These are phyloP conservation scores for Pythium rhizo-oryzae DNA, from an alignment of 352 stramenopile genomes.

Conservation along the genomic window DNA sequence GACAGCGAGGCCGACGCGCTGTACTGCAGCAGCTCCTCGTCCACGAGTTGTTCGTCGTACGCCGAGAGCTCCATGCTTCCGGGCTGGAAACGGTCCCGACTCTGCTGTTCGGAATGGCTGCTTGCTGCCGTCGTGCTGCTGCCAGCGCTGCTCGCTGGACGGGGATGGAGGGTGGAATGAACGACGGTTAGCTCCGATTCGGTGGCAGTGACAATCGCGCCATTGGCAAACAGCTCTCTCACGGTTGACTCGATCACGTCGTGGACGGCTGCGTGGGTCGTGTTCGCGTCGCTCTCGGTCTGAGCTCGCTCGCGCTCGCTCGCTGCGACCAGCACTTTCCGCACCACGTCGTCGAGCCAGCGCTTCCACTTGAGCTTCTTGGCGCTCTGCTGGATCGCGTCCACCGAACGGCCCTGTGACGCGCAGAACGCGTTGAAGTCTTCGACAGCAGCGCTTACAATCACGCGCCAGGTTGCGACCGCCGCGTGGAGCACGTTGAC, in stretches of 20 bases:
- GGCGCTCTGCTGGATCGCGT: slow-evolving; percentile 40
- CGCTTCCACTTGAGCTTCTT: slow-evolving; percentile 50
- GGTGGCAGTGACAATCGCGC: not conserved
- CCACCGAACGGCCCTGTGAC: slow-evolving; percentile 15
- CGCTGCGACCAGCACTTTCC: slow-evolving; percentile 29
- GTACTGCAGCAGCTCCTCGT: slow-evolving; percentile 12
- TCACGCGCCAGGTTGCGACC: slow-evolving; percentile 50
- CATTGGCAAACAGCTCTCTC: slow-evolving; percentile 16
- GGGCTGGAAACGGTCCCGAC: not conserved
- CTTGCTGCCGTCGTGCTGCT: slow-evolving; percentile 22
- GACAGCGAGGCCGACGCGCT: slow-evolving; percentile 12
- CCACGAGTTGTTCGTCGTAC: slow-evolving; percentile 16
- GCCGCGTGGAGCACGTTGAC: slow-evolving; percentile 54
- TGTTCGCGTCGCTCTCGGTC: not conserved
- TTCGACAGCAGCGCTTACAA: slow-evolving; percentile 43
- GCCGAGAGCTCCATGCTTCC: slow-evolving; percentile 22
- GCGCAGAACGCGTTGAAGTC: slow-evolving; percentile 56
- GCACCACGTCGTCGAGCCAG: slow-evolving; percentile 57
- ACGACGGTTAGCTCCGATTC: not conserved
- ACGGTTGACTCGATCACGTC: slow-evolving; percentile 10
- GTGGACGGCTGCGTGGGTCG: slow-evolving; percentile 1
- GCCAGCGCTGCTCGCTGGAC: slow-evolving; percentile 8
- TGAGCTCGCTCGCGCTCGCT: slow-evolving; percentile 2
- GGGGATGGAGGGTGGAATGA: not conserved
- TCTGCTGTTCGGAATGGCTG: not conserved